These are phyloP conservation scores for Penicillium arizonense DNA, from an alignment of 495 filamentous ascomycete species.

Conservation along the genomic window DNA sequence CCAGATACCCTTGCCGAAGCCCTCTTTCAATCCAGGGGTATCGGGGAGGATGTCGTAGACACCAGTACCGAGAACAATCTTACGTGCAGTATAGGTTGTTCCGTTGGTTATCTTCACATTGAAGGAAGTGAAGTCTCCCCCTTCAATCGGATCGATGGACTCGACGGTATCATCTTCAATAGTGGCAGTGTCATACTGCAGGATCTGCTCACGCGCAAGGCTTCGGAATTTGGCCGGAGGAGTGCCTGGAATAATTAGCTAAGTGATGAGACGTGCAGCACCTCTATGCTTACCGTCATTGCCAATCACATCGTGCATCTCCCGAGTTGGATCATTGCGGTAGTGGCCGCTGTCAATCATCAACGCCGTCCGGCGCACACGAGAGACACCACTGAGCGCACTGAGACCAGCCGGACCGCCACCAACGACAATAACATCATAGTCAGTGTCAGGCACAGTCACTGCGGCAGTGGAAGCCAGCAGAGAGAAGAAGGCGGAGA, in stretches of 20 bases:
- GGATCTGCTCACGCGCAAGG: slow-evolving; percentile 50
- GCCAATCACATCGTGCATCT: slow-evolving; percentile 60
- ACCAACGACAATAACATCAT: slow-evolving; percentile 37
- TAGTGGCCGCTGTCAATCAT: slow-evolving; percentile 57
- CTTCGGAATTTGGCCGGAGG: slow-evolving; percentile 50
- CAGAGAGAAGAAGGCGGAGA: slow-evolving; percentile 21
- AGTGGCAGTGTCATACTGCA: slow-evolving; percentile 44
- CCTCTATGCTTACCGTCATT: slow-evolving; percentile 46
- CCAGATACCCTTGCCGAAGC: slow-evolving; percentile 57
- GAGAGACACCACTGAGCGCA: slow-evolving; percentile 52
- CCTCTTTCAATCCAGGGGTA: slow-evolving; percentile 49
- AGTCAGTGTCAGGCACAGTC: slow-evolving; percentile 24
- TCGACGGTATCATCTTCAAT: slow-evolving; percentile 52
- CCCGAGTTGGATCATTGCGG: slow-evolving; percentile 51
- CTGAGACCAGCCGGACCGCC: slow-evolving; percentile 37
- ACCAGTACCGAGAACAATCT: slow-evolving; percentile 55
- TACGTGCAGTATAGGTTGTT: slow-evolving; percentile 41
- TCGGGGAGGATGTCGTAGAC: slow-evolving; percentile 51
- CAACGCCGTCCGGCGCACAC: slow-evolving; percentile 49
- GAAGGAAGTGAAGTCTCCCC: slow-evolving; percentile 40
- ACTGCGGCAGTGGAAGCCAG: slow-evolving; percentile 13
- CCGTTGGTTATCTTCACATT: slow-evolving; percentile 34
- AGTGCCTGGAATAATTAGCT: slow-evolving; percentile 35
- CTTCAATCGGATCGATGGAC: slow-evolving; percentile 34
- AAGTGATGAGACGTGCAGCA: not conserved